Conservation (phyloP, 2,329 filamentous ascomycete genomes). For the Colletotrichum tanaceti region DNA sequence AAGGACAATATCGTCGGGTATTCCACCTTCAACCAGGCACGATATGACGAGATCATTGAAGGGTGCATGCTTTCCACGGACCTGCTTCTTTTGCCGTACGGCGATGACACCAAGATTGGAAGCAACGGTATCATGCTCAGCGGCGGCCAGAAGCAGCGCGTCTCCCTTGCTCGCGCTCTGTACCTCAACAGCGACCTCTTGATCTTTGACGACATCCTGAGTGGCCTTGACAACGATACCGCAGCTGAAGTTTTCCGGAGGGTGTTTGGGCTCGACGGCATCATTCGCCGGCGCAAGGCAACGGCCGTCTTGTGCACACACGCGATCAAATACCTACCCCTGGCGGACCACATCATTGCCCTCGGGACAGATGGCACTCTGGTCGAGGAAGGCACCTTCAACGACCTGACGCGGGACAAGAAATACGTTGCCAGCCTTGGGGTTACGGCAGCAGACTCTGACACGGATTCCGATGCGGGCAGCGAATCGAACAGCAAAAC, state of each 20-base stretch:
- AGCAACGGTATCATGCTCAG: constrained; percentile 50
- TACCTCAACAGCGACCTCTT: constrained; percentile 44
- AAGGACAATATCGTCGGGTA: constrained; percentile 44
- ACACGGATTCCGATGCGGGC: constrained; percentile 24
- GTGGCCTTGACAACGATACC: constrained; percentile 50
- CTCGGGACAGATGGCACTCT: constrained; percentile 55
- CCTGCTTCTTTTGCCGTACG: constrained; percentile 45
- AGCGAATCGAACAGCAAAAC: constrained; percentile 11
- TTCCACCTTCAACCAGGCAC: constrained; percentile 38
- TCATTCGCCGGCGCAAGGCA: constrained; percentile 39
- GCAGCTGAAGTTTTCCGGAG: constrained; percentile 51
- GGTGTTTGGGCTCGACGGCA: constrained; percentile 48
- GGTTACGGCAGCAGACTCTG: constrained; percentile 41
- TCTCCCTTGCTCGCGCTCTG: constrained; percentile 45
- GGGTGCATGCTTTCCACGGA: constrained; percentile 42
- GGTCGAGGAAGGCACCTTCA: constrained; percentile 55
- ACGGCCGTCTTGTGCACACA: constrained; percentile 46
- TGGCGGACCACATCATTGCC: constrained; percentile 60
- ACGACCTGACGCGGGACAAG: constrained; percentile 47
- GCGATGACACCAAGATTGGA: constrained; percentile 48
- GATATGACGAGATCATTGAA: constrained; percentile 43
- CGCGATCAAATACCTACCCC: constrained; percentile 48
- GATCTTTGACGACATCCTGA: constrained; percentile 50
- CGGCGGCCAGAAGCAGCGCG: constrained; percentile 50
- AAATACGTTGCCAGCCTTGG: constrained; percentile 50